Base-by-base conservation (phyloP, 306 rosid species). In the Prunus mongolica region DNA sequence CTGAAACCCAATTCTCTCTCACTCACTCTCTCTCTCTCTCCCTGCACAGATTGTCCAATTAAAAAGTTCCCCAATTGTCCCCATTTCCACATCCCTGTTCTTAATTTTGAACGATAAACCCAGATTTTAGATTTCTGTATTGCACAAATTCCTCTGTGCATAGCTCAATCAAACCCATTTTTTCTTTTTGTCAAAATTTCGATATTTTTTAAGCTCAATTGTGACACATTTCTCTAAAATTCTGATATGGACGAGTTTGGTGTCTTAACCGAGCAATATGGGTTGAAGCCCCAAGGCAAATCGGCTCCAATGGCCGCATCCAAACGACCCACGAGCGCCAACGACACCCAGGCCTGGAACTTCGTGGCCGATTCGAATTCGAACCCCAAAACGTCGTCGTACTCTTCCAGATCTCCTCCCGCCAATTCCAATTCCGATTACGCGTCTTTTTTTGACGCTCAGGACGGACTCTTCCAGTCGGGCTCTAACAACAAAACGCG, bases 221-320 rank as follows among this genome's bases (percentile, higher is more conserved):
- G 41, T 27, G 15, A 22, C 55, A 45, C 10, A 15, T 62, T 67
- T 67, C 16, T 64, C 8, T 77, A 24, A 3, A 25, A 14, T 65
- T 27, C 18, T 25, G 10, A 69, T 30, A 95, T 95, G 99, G 99
- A 95, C 83, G 90, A 95, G 74, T 95, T 95, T 44, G 97, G 96
- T 9, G 97, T 95, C 34, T 82, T 95, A 20, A 95, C 99, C 4
- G 88, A 91, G 78, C 74, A 86, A 54, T 89, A 49, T 64, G 99
- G 98, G 18, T 82, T 93, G 88, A 93, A 89, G 64, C 96, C 93
- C 8, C 98, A 91, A 76, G 98, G 97, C 11, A 91, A 89, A 83
- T 69, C 90, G 64, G 97, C 96, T 70, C 98, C 98, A 20, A 93
- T 93, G 98, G 93, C 93, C 5, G 85, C 91, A 8, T 75, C 87